phyloP scores from a whole-genome alignment of 495 filamentous ascomycete species.

The Clohesyomyces aquaticus region DNA sequence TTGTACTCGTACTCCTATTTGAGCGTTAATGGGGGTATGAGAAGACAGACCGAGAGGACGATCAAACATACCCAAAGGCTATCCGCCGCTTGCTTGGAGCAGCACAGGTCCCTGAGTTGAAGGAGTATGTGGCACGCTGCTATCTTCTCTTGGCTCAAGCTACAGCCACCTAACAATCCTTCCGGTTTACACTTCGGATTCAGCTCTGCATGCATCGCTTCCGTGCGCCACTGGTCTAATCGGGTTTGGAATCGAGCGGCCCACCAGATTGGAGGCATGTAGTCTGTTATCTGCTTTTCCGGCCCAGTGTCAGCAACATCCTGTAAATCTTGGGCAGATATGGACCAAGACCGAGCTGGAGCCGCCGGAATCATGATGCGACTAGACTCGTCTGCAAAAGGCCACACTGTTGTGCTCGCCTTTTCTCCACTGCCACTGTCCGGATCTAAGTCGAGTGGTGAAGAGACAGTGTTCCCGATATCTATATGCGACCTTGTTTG shows the following conservation, averaged over 20 bases:
- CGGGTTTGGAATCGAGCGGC: conserved; percentile 28
- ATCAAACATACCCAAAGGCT: conserved; percentile 33
- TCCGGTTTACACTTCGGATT: conserved; percentile 19
- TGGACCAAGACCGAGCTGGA: conserved; percentile 5
- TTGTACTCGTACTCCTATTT: conserved; percentile 34
- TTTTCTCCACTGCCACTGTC: neutral
- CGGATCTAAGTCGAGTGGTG: neutral
- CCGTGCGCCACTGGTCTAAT: conserved; percentile 33
- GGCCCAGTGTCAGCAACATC: conserved; percentile 12
- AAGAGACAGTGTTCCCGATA: neutral
- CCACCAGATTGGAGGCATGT: conserved; percentile 32
- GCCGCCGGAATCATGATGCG: no score
- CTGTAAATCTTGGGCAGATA: neutral
- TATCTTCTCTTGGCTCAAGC: conserved; percentile 22
- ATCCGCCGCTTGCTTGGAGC: conserved; percentile 21
- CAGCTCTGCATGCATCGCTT: conserved; percentile 25
- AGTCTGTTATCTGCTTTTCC: conserved; percentile 19
- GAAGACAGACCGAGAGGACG: neutral
- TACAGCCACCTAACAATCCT: conserved; percentile 8
- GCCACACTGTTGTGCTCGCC: neutral
- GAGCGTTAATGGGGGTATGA: neutral
- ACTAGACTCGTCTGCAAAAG: neutral
- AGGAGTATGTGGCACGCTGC: conserved; percentile 32
- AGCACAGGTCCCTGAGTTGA: conserved; percentile 27
- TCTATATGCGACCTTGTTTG: no score